phyloP scores from a whole-genome alignment of 192 early-diverging fungal species.

The Coemansia sp. region DNA sequence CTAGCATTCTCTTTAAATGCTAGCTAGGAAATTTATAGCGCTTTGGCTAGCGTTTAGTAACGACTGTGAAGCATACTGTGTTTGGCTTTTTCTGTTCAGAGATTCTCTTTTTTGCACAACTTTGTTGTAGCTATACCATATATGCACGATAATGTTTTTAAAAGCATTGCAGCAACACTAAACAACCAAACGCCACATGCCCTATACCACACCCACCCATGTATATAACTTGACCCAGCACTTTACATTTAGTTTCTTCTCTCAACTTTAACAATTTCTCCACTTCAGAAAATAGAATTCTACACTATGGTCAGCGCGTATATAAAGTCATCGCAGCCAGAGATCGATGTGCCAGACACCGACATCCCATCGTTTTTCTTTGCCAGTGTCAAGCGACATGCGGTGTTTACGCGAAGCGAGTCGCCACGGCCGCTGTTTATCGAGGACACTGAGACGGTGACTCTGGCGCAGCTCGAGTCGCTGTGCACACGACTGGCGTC shows the following conservation, averaged over 20 bases:
- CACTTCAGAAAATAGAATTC: background rate
- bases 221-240: background rate
- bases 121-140: no score
- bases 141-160: no score
- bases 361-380: slow-evolving; percentile 28
- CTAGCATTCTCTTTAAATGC: no score
- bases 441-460: slow-evolving; percentile 12
- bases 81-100: no score
- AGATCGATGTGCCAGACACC: slow-evolving; percentile 13
- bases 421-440: slow-evolving; percentile 23
- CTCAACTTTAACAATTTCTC: background rate
- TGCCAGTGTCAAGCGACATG: background rate
- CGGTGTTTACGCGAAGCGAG: background rate
- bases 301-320: slow-evolving; percentile 2
- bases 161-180: no score
- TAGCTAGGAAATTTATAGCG: no score
- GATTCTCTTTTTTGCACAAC: no score
- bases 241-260: background rate
- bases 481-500: slow-evolving; percentile 15
- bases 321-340: slow-evolving; percentile 5
- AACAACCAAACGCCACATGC: no score
- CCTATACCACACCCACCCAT: no score
- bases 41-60: no score
- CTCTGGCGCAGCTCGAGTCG: slow-evolving; percentile 19
- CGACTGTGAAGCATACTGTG: no score